Evolutionary conservation across 345 rosid genomes (phyloP).

Genomic region (Psidium guajava): DNA sequence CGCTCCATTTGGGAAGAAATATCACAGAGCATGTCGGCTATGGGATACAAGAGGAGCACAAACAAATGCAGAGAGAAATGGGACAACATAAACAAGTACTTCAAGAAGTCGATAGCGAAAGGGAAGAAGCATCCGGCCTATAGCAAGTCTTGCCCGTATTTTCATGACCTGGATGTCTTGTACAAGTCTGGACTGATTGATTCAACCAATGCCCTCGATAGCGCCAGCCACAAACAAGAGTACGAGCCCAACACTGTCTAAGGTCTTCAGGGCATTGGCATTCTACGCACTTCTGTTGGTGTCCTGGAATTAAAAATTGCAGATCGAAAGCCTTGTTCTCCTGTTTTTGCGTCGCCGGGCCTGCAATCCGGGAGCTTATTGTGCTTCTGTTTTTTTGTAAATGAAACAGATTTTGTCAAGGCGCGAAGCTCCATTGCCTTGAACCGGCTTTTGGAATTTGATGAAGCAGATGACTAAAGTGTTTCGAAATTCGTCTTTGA

Average conservation of each 20-base stretch:
- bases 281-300: neutral
- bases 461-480: neutral
- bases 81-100: slow-evolving; percentile 78
- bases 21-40: slow-evolving; percentile 38
- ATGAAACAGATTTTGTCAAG: neutral
- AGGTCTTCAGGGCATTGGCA: neutral
- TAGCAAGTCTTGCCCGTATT: slow-evolving; percentile 36
- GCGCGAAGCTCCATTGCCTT: neutral
- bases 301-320: neutral
- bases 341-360: neutral
- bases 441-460: neutral
- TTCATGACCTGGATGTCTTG: slow-evolving; percentile 32
- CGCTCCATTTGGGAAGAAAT: slow-evolving; percentile 54
- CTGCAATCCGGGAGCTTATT: neutral
- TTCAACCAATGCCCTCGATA: slow-evolving; percentile 1
- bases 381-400: neutral
- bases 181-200: slow-evolving; percentile 25
- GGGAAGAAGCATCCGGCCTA: slow-evolving; percentile 33
- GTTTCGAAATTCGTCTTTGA: neutral
- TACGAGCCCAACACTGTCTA: neutral
- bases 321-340: neutral
- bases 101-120: slow-evolving; percentile 31
- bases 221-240: neutral
- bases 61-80: slow-evolving; percentile 82
- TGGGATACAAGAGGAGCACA: slow-evolving; percentile 51